phyloP scores from a whole-genome alignment of 495 filamentous ascomycete genomes.

The Articulospora tetracladia region DNA sequence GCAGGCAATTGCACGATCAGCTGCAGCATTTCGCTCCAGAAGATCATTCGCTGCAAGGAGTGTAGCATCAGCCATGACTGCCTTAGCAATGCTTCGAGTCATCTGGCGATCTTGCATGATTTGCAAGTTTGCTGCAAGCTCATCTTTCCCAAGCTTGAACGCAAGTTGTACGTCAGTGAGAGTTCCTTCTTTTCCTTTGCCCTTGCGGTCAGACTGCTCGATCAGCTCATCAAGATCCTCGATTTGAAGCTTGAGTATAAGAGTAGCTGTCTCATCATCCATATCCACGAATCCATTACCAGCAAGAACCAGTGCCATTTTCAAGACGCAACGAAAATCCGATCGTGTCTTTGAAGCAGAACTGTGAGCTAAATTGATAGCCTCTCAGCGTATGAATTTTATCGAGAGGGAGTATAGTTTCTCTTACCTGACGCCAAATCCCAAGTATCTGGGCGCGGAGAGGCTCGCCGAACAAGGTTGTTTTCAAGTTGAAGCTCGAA shows the following conservation, averaged over 20 bases:
- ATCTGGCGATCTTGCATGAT: constrained; percentile 27
- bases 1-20: constrained; percentile 23
- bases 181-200: constrained; percentile 27
- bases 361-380: too few species aligned
- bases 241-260: constrained; percentile 25
- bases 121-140: constrained; percentile 18
- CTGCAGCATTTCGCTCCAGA: constrained; percentile 20
- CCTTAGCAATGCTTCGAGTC: constrained; percentile 29
- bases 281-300: neutral
- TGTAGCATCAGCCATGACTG: constrained; percentile 28
- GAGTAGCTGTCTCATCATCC: constrained; percentile 6
- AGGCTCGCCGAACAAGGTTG: too few species aligned
- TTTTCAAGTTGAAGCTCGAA: too few species aligned
- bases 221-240: constrained; percentile 26
- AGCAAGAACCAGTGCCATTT: neutral
- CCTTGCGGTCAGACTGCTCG: constrained; percentile 19
- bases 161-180: constrained; percentile 30
- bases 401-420: too few species aligned
- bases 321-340: too few species aligned
- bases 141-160: constrained; percentile 24
- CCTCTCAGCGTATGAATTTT: too few species aligned
- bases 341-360: too few species aligned
- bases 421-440: too few species aligned
- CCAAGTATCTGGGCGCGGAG: too few species aligned
- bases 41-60: constrained; percentile 18